Evolutionary conservation across 148 eudicot species (phyloP), one percentile per base, ranked within the genome.

Genomic region (Rhododendron molle): DNA sequence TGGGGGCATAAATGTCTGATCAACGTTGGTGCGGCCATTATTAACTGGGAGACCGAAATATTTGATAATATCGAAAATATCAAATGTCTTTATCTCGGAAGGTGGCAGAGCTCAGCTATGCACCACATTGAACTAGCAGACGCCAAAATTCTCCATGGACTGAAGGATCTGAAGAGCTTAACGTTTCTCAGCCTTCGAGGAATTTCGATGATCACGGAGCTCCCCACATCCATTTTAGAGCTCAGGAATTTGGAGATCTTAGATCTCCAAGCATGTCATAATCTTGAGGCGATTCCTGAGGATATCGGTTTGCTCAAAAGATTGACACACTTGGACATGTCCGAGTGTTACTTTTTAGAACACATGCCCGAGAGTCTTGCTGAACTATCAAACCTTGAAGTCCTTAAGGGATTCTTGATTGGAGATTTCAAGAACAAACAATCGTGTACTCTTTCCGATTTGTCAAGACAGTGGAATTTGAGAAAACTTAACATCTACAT

Each of bases 121-220:
- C 83, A 92, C 5, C 93, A 92, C 85, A 88, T 90, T 50, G 94
- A 93, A 69, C 85, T 89, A 18, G 89, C 85, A 32, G 83, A 90
- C 1, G 14, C 85, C 9, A 78, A 85, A 18, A 67, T 86, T 60
- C 34, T 90, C 40, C 85, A 89, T n/a, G 87, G 76, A 7, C 69
- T 90, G 46, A 73, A 67, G 18, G 12, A 56, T 54, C 62, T 88
- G 67, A 85, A 76, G 3, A 72, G 82, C 28, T 36, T 93, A 54
- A 88, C 50, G 78, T 88, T 87, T 58, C 82, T 93, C 21, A 90
- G 95, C 83, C 87, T 92, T 60, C 91, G 87, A 88, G 94, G 94
- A 11, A 71, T 93, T 11, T 91, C 95, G 0, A 83, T 88, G 26
- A 89, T 93, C 10, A 85, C 80, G 1, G 76, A 54, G 85, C 89